A percentile compares a stretch with the other conserved stretches of the same genome.
These are phyloP conservation scores for Moricandia moricandioides DNA, from an alignment of 345 rosid species.

Conservation along the genomic window DNA sequence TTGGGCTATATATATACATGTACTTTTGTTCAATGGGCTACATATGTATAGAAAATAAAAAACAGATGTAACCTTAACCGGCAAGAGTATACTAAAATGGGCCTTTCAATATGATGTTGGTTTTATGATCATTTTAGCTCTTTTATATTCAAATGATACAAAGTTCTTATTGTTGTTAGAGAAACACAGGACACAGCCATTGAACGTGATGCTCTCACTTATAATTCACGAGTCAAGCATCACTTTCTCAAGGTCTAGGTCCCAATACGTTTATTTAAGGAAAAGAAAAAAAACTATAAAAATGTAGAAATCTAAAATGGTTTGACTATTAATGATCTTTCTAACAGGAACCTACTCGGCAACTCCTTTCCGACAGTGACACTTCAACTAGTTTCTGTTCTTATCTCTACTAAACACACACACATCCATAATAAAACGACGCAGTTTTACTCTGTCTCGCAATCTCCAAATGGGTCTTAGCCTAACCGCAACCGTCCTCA, in stretches of 20 bases:
- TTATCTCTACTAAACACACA: neutral
- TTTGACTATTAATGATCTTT: constrained; percentile 23
- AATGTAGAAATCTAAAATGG: neutral
- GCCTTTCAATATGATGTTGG: neutral
- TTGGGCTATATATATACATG: too few relatives aligned
- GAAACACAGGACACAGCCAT: neutral
- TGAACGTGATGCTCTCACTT: neutral
- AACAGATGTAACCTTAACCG: neutral
- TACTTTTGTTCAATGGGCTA: neutral
- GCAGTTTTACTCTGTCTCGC: neutral
- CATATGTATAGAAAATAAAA: neutral
- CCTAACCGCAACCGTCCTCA: constrained; percentile 42
- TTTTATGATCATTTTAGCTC: neutral
- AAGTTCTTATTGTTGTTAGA: neutral
- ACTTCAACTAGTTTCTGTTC: constrained; percentile 14
- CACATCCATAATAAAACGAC: neutral
- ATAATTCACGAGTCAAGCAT: constrained; percentile 5
- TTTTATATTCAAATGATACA: neutral
- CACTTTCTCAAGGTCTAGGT: neutral
- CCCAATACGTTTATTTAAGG: too few relatives aligned
- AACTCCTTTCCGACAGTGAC: constrained; percentile 26
- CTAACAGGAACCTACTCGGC: constrained; percentile 35
- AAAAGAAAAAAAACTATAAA: neutral
- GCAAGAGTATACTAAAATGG: neutral
- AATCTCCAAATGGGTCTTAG: constrained; percentile 19